These are phyloP conservation scores for Choanephora cucurbitarum DNA, from an alignment of 371 early-diverging fungal species.

Conservation along the genomic window DNA sequence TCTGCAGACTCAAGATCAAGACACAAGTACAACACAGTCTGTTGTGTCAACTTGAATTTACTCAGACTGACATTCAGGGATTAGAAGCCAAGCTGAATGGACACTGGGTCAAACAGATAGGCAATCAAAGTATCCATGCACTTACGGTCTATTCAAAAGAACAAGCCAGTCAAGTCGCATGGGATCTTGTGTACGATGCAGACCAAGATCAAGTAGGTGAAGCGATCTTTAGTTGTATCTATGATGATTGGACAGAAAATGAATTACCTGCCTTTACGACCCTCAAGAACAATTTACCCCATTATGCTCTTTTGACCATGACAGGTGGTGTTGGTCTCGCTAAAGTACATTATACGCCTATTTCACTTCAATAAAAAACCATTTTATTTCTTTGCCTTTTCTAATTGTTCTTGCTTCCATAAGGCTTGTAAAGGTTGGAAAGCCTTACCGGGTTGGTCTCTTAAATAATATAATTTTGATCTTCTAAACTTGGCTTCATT, in stretches of 20 bases:
- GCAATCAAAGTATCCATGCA: constrained; percentile 9
- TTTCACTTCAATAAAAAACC: constrained; percentile 10
- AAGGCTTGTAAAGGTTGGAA: constrained; percentile 60
- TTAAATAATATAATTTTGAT: constrained; percentile 79
- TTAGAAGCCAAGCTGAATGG: constrained; percentile 20
- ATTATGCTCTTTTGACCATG: constrained; percentile 26
- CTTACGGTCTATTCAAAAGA: constrained; percentile 16
- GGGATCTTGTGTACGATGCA: constrained; percentile 23
- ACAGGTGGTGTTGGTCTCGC: constrained; percentile 37
- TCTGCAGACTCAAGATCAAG: constrained; percentile 14
- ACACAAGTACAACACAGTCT: constrained; percentile 21
- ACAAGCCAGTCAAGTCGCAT: constrained; percentile 10
- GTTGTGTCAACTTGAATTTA: constrained; percentile 29
- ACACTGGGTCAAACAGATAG: constrained; percentile 1
- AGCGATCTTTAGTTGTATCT: constrained; percentile 46
- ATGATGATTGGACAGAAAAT: constrained; percentile 51
- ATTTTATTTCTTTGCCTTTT: constrained; percentile 26
- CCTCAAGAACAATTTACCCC: constrained; percentile 28
- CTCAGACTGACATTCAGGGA: constrained; percentile 4
- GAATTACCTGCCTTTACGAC: constrained; percentile 48
- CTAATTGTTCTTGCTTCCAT: constrained; percentile 54
- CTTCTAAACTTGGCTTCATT: constrained; percentile 64
- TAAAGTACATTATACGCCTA: constrained; percentile 26
- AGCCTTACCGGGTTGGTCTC: constrained; percentile 79
- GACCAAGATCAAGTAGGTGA: constrained; percentile 23